Evolutionary conservation across 2,329 filamentous ascomycete genomes (phyloP), one percentile per base, ranked within the genome.

Genomic region (Fusarium falciforme): DNA sequence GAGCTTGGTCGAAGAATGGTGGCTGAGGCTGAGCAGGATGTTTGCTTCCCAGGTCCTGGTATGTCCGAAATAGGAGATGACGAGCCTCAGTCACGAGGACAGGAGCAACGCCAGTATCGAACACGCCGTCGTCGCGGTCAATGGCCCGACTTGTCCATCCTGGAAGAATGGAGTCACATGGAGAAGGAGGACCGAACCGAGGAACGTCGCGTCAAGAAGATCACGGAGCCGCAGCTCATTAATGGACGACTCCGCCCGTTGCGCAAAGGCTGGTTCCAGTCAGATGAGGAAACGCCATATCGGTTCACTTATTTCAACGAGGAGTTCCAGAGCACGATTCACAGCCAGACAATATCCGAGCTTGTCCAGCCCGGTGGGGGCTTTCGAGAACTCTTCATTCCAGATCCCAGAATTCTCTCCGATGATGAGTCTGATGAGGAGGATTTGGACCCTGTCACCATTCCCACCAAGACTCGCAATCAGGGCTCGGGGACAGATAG

Each of bases 241-340:
- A 96, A 96, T 68, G 96, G 96, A 1, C 90, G 96, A 63, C 85
- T 99, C 52, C 91, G 96, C 6, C 95, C 95, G 14, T 91, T 94
- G 42, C 91, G 93, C 72, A 90, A 89, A 76, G 89, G 90, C 16
- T 99, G 96, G 96, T 96, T 94, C 81, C 90, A 93, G 42, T 91
- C 94, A 62, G 94, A 96, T 73, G 95, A 98, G 70, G 96, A 98
- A 74, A 91, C 93, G 0, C 96, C 96, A 0, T 98, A 97, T 81
- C 90, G 96, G 29, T 99, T 98, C 82, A 98, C 96, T 0, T 99
- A 99, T 82, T 99, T 99, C 87, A 98, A 98, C 82, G 96, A 98
- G 80, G 94, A 98, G 72, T 94, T 98, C 65, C 93, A 94, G 78
- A 97, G 94, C 82, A 99, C 96, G 0, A 97, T 99, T 71, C 96